phyloP scores from a whole-genome alignment of 495 filamentous ascomycete species.

The Delitschia confertaspora region DNA sequence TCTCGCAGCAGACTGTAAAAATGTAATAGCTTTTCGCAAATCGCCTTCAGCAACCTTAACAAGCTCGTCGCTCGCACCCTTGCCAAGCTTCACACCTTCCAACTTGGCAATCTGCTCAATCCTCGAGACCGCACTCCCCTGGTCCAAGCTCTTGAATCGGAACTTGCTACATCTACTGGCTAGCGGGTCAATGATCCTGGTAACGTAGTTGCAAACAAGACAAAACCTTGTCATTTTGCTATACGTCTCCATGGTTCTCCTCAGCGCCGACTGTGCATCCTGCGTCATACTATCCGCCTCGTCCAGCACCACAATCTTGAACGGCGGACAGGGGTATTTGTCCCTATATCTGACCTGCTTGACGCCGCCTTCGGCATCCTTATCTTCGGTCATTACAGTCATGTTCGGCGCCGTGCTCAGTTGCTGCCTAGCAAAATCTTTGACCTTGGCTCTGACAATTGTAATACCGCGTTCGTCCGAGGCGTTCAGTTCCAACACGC shows the following conservation, averaged over 20 bases:
- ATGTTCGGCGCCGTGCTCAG: constrained; percentile 62
- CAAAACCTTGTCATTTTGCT: constrained; percentile 94
- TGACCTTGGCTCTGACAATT: constrained; percentile 97
- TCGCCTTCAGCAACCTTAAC: constrained; percentile 88
- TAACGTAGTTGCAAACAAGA: constrained; percentile 97
- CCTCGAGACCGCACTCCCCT: constrained; percentile 63
- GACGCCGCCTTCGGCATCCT: constrained; percentile 36
- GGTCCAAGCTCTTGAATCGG: constrained; percentile 90
- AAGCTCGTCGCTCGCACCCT: constrained; percentile 71
- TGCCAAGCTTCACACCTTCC: constrained; percentile 65
- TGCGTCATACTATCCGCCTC: constrained; percentile 99
- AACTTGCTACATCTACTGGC: constrained; percentile 94
- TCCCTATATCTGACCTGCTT: constrained; percentile 50
- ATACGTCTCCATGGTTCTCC: constrained; percentile 97
- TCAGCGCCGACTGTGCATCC: constrained; percentile 85
- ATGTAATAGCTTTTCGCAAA: constrained; percentile 91
- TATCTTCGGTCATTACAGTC: constrained; percentile 20
- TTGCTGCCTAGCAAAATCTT: constrained; percentile 93
- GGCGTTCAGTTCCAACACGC: constrained; percentile 95
- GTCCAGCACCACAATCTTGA: constrained; percentile 97
- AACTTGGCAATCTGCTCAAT: constrained; percentile 69
- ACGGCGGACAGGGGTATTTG: constrained; percentile 87
- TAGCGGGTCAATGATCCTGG: constrained; percentile 91
- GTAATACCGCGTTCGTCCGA: constrained; percentile 97
- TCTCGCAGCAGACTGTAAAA: constrained; percentile 81